A percentile compares a stretch with the other conserved stretches of the same genome.
phyloP scores from a whole-genome alignment of 2,329 filamentous ascomycete genomes.

The Trichoderma koningiopsis region DNA sequence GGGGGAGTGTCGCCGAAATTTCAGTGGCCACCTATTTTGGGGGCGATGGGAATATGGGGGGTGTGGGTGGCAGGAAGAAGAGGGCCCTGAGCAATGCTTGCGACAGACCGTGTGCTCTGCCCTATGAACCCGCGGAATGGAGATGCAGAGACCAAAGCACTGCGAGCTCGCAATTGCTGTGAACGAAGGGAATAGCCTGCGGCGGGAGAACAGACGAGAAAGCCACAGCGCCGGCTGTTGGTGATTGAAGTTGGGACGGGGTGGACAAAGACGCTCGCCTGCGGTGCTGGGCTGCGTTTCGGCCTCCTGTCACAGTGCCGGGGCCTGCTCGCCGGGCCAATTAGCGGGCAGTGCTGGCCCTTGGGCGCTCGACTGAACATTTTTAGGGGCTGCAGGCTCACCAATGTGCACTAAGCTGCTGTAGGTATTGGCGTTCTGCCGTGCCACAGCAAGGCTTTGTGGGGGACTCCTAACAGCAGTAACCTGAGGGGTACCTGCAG shows the following conservation, averaged over 20 bases:
- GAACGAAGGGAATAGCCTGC: background rate
- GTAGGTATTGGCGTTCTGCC: conserved; percentile 12
- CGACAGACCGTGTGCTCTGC: conserved; percentile 6
- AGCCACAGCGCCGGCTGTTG: conserved; percentile 19
- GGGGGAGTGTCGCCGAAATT: conserved; percentile 36
- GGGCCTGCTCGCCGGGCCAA: conserved; percentile 23
- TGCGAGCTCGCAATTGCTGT: conserved; percentile 8
- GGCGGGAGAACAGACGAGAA: conserved; percentile 10
- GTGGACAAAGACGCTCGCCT: conserved; percentile 1
- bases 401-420: conserved; percentile 22
- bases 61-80: conserved; percentile 12
- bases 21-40: conserved; percentile 43
- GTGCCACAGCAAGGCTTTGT: conserved; percentile 24
- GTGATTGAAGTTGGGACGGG: conserved; percentile 14
- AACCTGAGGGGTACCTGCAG: conserved; percentile 18
- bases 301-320: conserved; percentile 26
- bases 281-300: conserved; percentile 25
- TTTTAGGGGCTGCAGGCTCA: conserved; percentile 28
- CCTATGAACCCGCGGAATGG: conserved; percentile 18
- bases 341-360: conserved; percentile 22
- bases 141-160: conserved; percentile 2
- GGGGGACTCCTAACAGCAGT: conserved; percentile 19
- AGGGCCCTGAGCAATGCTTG: background rate
- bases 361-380: conserved; percentile 14
- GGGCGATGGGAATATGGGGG: conserved; percentile 27